Evolutionary conservation across 768 basidiomycete genomes (phyloP).

Genomic region (Mycena crocata): DNA sequence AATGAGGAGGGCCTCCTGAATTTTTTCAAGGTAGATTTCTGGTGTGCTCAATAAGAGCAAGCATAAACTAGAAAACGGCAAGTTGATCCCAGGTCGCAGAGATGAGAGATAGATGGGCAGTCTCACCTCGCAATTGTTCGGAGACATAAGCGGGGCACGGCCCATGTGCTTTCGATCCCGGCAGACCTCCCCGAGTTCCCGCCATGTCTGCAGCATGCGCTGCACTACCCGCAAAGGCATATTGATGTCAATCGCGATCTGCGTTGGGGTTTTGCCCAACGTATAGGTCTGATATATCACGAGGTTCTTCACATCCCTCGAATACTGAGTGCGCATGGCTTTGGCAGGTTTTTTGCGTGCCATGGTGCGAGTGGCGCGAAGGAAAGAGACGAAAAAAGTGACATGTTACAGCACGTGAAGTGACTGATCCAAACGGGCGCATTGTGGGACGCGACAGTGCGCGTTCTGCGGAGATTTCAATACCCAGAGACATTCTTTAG

Average conservation of each 20-base stretch:
- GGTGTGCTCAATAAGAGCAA: neutral
- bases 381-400: too few relatives aligned
- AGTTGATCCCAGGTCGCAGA: neutral
- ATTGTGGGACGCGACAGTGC: too few relatives aligned
- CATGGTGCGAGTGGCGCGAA: too few relatives aligned
- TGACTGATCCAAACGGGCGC: too few relatives aligned
- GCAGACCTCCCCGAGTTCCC: constrained; percentile 22
- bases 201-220: constrained; percentile 12
- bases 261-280: neutral
- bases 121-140: neutral
- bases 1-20: neutral
- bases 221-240: constrained; percentile 27
- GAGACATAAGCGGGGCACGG: neutral
- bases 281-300: neutral
- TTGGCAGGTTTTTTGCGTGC: constrained; percentile 31
- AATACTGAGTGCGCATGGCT: constrained; percentile 37
- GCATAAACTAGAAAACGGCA: neutral
- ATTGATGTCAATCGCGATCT: constrained; percentile 21
- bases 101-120: neutral
- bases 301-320: neutral
- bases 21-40: neutral
- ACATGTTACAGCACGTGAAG: too few relatives aligned
- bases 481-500: too few relatives aligned
- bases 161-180: constrained; percentile 4
- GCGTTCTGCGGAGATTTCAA: too few relatives aligned